Evolutionary conservation across 139 green algal species (phyloP), one percentile per base, ranked within the genome.

Genomic region (Pedinophyceae sp.): DNA sequence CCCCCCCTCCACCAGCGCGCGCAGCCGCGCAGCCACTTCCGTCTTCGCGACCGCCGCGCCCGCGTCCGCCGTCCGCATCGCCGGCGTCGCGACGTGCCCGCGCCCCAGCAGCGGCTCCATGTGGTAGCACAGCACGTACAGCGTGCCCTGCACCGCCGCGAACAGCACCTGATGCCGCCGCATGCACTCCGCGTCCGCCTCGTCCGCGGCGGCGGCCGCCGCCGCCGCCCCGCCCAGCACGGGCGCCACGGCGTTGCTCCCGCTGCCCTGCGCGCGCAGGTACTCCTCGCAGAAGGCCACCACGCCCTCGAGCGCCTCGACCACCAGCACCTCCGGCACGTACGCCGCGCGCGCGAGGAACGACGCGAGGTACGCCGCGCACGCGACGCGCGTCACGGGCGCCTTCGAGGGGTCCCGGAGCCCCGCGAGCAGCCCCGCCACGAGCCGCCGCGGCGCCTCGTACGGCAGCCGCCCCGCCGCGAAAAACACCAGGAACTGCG

Each of bases 81-180:
- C 34, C 34, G 45, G 16, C 30, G 30, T 27, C 38, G 30, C 34
- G 16, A 39, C 39, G 25, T 24, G 4, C 25, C 57, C 48, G n/a
- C 40, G 6, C 3, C 24, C 3, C 20, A 80, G 40, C 27, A 94
- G 58, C 10, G 66, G 48, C 43, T 81, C 58, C 66, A 94, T 67
- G 48, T 88, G 84, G 65, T 92, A 94, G 70, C 86, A 94, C 40
- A 94, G 67, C 26, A 85, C 69, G 60, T 94, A 94, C 51, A 94
- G 65, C 41, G 88, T 50, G 3, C 76, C 84, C 68, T 94, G 84
- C 26, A 71, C 69, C 3, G 65, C 72, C 3, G 80, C 74, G 55
- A 84, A 88, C 47, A 88, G 89, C 5, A 77, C 71, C 58, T 64
- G 52, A 20, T 53, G 34, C 23, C 23, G 38, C n/a, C 43, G 28